Evolutionary conservation across 2,329 filamentous ascomycete species (phyloP), one percentile per base, ranked within the genome.

Genomic region (Niveomyces coronatus): DNA sequence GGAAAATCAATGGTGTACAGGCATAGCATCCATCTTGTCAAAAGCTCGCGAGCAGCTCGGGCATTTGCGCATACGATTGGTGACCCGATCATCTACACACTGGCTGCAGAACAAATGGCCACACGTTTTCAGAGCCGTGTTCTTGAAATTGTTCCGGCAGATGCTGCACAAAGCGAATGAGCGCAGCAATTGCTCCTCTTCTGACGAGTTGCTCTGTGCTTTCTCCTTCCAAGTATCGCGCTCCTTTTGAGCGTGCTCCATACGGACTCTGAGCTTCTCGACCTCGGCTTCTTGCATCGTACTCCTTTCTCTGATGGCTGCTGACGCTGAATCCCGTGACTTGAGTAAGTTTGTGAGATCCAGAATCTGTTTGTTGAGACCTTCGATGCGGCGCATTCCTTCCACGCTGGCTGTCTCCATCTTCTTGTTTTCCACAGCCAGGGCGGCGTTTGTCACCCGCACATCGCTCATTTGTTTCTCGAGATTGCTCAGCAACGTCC

Each of bases 41-140:
- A 98, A 98, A 4, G 85, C 79, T 61, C 83, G 84, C 52, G 83
- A 86, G 68, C 93, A 98, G 50, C 85, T 89, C 3, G 91, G 91
- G 54, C 91, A 98, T 60, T 96, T 96, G 48, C 91, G 76, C 64
- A 89, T 88, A 24, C 91, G 83, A 53, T 91, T 94, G 31, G 77
- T 78, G 44, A 95, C 79, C 41, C 91, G 80, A 53, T 93, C 83
- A 47, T 94, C 85, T 17, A 96, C 83, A 56, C 91, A 98, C 33
- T 79, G 73, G 53, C 81, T 80, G 71, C 91, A 98, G 60, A 96
- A 94, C 34, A 94, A 76, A 59, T 98, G 91, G 2, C 91, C 91
- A 58, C 91, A 98, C 1, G 85, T 87, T 63, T 91, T 93, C 57
- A 98, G 74, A 9, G 82, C 82, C 1, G 88, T 94, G 54, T 96